A percentile compares a stretch with the other conserved stretches of the same genome.
Evolutionary conservation across 768 basidiomycete genomes (phyloP).

Genomic region (Rhodotorula babjevae): DNA sequence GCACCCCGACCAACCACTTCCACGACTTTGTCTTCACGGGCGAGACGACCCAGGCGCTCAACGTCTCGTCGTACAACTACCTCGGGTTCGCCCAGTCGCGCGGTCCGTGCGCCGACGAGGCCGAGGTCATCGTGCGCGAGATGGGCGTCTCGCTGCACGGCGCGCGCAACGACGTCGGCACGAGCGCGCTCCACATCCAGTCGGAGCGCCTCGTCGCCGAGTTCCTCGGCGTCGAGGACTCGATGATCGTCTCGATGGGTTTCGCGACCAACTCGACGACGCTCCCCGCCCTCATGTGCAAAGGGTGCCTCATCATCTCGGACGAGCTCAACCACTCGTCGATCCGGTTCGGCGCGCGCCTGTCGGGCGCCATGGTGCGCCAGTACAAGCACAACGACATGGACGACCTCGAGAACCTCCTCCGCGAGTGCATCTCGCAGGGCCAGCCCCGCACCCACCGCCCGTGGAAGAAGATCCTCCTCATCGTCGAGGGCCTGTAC

Average conservation of each 20-base stretch:
- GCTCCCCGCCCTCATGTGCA: conserved; percentile 82
- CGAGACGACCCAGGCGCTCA: conserved; percentile 74
- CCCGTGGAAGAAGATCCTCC: conserved; percentile 97
- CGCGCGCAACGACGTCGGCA: conserved; percentile 75
- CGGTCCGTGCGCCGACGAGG: conserved; percentile 91
- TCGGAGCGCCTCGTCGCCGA: conserved; percentile 81
- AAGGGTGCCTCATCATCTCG: conserved; percentile 90
- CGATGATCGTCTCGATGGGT: conserved; percentile 90
- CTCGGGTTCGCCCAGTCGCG: conserved; percentile 92
- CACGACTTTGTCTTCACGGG: conserved; percentile 60
- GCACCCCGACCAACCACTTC: conserved; percentile 73
- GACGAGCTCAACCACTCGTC: conserved; percentile 96
- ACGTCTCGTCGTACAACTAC: conserved; percentile 98
- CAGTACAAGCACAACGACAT: conserved; percentile 98
- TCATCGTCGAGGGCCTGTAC: conserved; percentile 92
- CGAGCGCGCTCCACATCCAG: conserved; percentile 71
- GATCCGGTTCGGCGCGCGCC: conserved; percentile 83
- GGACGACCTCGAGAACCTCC: conserved; percentile 67
- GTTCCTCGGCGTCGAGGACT: conserved; percentile 85
- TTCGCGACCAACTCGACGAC: conserved; percentile 91
- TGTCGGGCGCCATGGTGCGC: conserved; percentile 80
- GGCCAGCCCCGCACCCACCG: conserved; percentile 95
- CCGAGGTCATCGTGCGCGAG: conserved; percentile 71
- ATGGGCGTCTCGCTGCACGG: conserved; percentile 78
- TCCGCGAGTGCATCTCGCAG: conserved; percentile 89